Conservation (phyloP, 306 rosid genomes). For the Glycine soja region DNA sequence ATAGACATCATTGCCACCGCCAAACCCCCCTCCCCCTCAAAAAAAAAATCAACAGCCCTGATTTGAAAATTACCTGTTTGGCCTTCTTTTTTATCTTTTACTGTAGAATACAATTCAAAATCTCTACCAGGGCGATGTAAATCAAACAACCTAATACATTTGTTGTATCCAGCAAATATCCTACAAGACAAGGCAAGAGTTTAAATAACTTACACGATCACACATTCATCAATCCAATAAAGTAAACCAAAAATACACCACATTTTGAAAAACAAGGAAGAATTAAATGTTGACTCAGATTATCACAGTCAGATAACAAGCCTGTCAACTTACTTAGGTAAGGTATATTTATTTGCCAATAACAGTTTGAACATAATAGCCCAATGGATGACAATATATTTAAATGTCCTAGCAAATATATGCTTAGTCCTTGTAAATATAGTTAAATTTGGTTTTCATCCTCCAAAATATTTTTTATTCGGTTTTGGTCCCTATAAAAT, state of each 20-base stretch:
- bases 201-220: slow-evolving; percentile 8
- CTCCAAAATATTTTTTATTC: background rate
- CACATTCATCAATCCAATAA: slow-evolving; percentile 5
- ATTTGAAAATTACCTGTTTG: slow-evolving; percentile 65
- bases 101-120: slow-evolving; percentile 72
- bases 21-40: background rate
- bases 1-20: background rate
- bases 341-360: slow-evolving; percentile 20
- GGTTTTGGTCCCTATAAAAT: background rate
- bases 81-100: slow-evolving; percentile 90
- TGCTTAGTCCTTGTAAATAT: background rate
- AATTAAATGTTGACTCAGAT: slow-evolving; percentile 37
- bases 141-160: slow-evolving; percentile 88
- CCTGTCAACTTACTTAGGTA: slow-evolving; percentile 17
- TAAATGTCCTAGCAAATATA: background rate
- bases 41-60: slow-evolving; percentile 9
- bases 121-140: slow-evolving; percentile 97
- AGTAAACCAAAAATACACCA: slow-evolving; percentile 12
- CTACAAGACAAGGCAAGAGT: slow-evolving; percentile 54
- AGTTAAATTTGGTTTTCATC: background rate
- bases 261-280: slow-evolving; percentile 31
- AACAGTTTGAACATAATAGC: slow-evolving; percentile 26
- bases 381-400: slow-evolving; percentile 17
- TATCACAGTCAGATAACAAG: slow-evolving; percentile 21
- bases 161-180: slow-evolving; percentile 97